Base-by-base conservation (phyloP, 495 filamentous ascomycete species). In the Haplographium delicatum region DNA sequence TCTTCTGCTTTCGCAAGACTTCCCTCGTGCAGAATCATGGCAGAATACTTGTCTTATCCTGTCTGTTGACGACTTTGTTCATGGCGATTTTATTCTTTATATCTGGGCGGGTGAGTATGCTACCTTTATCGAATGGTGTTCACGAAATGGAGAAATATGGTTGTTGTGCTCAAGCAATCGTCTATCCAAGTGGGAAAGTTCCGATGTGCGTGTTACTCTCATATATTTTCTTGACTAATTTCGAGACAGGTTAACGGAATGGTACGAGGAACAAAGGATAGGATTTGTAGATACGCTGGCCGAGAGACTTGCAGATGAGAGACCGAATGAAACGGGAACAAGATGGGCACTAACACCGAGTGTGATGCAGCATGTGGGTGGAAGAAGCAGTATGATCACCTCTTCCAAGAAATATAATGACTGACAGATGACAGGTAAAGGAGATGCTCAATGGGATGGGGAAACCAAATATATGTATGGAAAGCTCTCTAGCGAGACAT, bases 311-410 rank as follows among this genome's bases (percentile, higher is more conserved):
- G 57, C 55, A 40, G 57, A 65, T 16, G 16, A 57, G 10, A 44
- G 59, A 19, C 60, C 62, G 8, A 53, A 62, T 25, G 33, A 18
- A 28, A 61, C 51, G 2, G 54, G 42, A 0, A 45, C 62, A 55
- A 65, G 75, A 13, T 78, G 68, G 72, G 75, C 72, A 4, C 46
- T 78, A 23, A 74, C 69, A 1, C 77, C 75, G 1, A 71, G 65
- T 49, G 55, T 80, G 16, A 58, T 81, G 22, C 75, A 78, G 57
- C 77, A 77, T 64, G 65, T 76, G 13, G 74, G 73, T 13, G 43
- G 60, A 9, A 65, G 56, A 22, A 65, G 62, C 33, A 44, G 40
- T 44, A 44, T 26, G 40, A 26, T 22, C 20, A 25, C 16, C 40
- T 5, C 10, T 5, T 16, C 40, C 8, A 44, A 22, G 22, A 9